Base-by-base conservation (phyloP, 495 filamentous ascomycete species). In the Penicillium riverlandense region DNA sequence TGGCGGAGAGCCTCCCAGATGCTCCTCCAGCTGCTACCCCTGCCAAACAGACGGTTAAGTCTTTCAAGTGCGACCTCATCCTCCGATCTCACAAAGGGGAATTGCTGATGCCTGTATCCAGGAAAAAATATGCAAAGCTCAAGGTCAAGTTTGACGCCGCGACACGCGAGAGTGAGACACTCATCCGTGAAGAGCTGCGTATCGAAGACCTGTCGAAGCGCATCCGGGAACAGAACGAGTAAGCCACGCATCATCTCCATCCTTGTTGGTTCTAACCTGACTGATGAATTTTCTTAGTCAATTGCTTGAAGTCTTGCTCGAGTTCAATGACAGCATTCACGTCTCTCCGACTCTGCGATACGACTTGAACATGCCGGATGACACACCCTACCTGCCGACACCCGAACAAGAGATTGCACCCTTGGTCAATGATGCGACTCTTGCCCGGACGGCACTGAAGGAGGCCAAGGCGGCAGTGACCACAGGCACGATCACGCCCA, bases 81-180 rank as follows among this genome's bases (percentile, higher is more conserved):
- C 29, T 32, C 22, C 36, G 31, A 31, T 10, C 40, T 29, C 37
- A 7, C 32, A 16, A 35, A 40, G 43, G 8, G 40, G 43, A 41
- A 33, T 41, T 16, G 11, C 12, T 46, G 47, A 64, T 69, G 4
- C 67, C 65, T 22, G 50, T 66, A 62, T 74, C 53, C 63, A 90
- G 88, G 69, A 96, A 94, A 68, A 98, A 98, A 69, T 98, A 91
- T 65, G 81, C 86, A 43, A 98, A 98, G 70, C 81, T 95, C 71
- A 84, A 86, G 56, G 72, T 88, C 55, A 74, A 78, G 33, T 98
- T 96, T 53, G 89, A 96, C 53, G 75, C 83, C 35, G 79, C 78
- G 54, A 89, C 91, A 80, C 77, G 79, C 39, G 80, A 86, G 39
- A 90, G 82, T 53, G 86, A 94, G 55, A 72, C 74, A 32, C 71